These are phyloP conservation scores for Haematococcus lacustris DNA, from an alignment of 139 green algal genomes.

Conservation along the genomic window DNA sequence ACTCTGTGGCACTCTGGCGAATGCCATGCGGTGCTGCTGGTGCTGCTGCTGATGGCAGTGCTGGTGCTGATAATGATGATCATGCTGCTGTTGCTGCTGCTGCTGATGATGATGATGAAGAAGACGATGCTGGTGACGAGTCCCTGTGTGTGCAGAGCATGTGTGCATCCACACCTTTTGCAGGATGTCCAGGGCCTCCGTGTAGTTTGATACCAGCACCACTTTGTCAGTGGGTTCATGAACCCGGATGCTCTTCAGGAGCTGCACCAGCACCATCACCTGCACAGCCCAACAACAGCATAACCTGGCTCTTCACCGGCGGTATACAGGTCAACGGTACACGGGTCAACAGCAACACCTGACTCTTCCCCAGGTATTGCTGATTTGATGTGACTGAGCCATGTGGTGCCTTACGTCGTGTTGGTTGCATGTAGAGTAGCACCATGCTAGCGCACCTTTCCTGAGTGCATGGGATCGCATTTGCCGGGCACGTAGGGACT, in stretches of 20 bases:
- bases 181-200: slow-evolving; percentile 77
- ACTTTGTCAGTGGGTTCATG: slow-evolving; percentile 49
- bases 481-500: slow-evolving; percentile 28
- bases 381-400: too few relatives aligned
- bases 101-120: too few relatives aligned
- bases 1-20: too few relatives aligned
- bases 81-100: too few relatives aligned
- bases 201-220: slow-evolving; percentile 73
- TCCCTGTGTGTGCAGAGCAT: too few relatives aligned
- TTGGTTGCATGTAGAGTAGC: too few relatives aligned
- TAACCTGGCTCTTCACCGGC: not conserved
- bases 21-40: too few relatives aligned
- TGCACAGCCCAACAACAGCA: slow-evolving; percentile 8
- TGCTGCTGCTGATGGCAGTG: too few relatives aligned
- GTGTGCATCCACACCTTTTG: slow-evolving; percentile 6
- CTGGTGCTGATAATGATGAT: too few relatives aligned
- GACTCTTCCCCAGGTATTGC: not conserved
- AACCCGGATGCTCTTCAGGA: slow-evolving; percentile 45
- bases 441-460: too few relatives aligned
- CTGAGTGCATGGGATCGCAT: slow-evolving; percentile 46
- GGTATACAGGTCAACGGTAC: not conserved
- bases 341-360: not conserved
- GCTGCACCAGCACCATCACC: slow-evolving; percentile 45
- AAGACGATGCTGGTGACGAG: too few relatives aligned
- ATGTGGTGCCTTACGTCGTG: too few relatives aligned